A percentile compares a stretch with the other conserved stretches of the same genome.
phyloP scores from a whole-genome alignment of 2,329 filamentous ascomycete genomes.

The Drechslerella coelobrocha region DNA sequence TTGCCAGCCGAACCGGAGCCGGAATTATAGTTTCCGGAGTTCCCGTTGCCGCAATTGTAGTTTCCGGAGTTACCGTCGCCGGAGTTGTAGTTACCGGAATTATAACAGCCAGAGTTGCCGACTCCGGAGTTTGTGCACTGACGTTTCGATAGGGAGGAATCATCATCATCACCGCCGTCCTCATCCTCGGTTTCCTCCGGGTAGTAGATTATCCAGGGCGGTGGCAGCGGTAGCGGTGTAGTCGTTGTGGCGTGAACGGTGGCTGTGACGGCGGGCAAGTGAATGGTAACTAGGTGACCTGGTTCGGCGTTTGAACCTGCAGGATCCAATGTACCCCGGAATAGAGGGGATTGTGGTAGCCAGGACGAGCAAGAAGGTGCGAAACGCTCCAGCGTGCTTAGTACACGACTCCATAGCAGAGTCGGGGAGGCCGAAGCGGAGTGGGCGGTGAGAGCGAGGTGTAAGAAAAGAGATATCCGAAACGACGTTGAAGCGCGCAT shows the following conservation, averaged over 20 bases:
- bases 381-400: constrained; percentile 15
- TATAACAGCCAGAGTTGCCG: constrained; percentile 31
- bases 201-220: constrained; percentile 34
- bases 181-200: constrained; percentile 41
- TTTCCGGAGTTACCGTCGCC: constrained; percentile 44
- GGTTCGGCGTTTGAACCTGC: constrained; percentile 9
- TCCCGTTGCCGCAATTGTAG: constrained; percentile 48
- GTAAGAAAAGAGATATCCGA: neutral
- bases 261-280: constrained; percentile 34
- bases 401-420: constrained; percentile 35
- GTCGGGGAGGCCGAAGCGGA: constrained; percentile 23
- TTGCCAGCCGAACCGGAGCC: constrained; percentile 30
- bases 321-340: neutral
- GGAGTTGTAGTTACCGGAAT: constrained; percentile 35
- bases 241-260: constrained; percentile 45
- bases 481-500: constrained; percentile 19
- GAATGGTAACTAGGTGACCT: constrained; percentile 24
- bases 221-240: constrained; percentile 36
- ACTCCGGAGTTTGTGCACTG: constrained; percentile 44
- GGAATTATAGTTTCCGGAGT: constrained; percentile 43
- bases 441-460: constrained; percentile 16
- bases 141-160: constrained; percentile 13
- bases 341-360: constrained; percentile 16
- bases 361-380: constrained; percentile 3
- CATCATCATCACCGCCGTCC: neutral